Base-by-base conservation (phyloP, 2,329 filamentous ascomycete genomes). In the Thermothelomyces thermophilus region DNA sequence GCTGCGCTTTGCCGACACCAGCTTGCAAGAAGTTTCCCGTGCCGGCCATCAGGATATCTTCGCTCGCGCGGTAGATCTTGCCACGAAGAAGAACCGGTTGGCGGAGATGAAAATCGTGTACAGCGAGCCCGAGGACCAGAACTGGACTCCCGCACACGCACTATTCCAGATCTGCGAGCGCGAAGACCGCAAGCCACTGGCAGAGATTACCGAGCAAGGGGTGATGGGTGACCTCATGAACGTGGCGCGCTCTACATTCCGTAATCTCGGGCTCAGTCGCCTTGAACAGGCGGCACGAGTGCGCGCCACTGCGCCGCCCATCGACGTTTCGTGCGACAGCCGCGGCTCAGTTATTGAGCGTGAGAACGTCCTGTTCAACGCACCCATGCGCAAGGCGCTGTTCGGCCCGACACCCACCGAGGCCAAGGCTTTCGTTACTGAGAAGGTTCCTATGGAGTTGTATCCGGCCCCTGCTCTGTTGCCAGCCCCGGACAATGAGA, bases 231-330 rank as follows among this genome's bases (percentile, higher is more conserved):
- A 77, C 43, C 73, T 98, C 16, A 82, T 95, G 75, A 95, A 89
- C 62, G 80, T 98, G 9, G 83, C 88, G 0, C 76, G 76, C 33
- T 66, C 74, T 46, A 71, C 75, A 0, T 91, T 86, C 63, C 71
- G 79, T 35, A 75, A 83, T 43, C 82, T 84, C 17, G 88, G 90
- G 1, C 77, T 96, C 26, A 74, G 81, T 45, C 76, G 85, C 16
- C 80, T 96, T 28, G 93, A 98, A 66, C 83, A 87, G 53, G 89
- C 88, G 53, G 87, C 83, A 41, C 76, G 84, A 54, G 86, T 88
- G n/a, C 76, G 77, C 13, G 90, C 86, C 2, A 82, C 86, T 2
- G 91, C 93, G 4, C 90, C 91, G 6, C 93, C 93, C 0, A 83
- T 97, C 52, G 83, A 90, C 56, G 76, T 97, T 5, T 77, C 80